Base-by-base conservation (phyloP, 83 land plant genomes). In the Thuja plicata region DNA sequence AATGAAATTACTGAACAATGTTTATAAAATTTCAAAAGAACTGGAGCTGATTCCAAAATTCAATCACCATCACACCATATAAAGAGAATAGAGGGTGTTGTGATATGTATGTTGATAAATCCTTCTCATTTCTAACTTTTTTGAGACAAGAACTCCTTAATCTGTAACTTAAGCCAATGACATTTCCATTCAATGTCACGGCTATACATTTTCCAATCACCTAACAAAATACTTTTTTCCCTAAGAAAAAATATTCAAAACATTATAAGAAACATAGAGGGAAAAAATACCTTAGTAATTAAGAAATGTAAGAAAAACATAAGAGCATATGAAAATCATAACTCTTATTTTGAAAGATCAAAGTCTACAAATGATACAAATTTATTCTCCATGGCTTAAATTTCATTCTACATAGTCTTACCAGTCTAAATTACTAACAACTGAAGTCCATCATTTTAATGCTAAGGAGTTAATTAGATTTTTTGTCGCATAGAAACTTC, bases 151-250 rank as follows among this genome's bases (percentile, higher is more conserved):
- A 93, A 88, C 85, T 90, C 93, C 43, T 87, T 87, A 37, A 90
- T 60, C 24, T 91, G 91, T 78, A 93, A 83, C 80, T 91, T 93
- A 86, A 93, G 87, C 94, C 93, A 93, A 21, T 88, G 90, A 73
- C 91, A 93, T 66, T 93, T 73, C n/a, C n/a, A n/a, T n/a, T n/a
- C n/a, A n/a, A n/a, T n/a, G n/a, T n/a, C n/a, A n/a, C n/a, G n/a
- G n/a, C 94, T 90, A 57, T 84, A 93, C 10, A 43, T 41, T 88
- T 91, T 93, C 94, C 94, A 93, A 46, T 91, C 94, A 35, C 73
- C 71, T 87, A 90, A 89, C 52, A 93, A 84, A 40, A 89, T 88
- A 81, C 86, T 93, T 86, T 86, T 93, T 71, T 86, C 85, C 87
- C 92, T 92, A 91, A 34, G 76, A 88, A 54, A 55, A 85, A 77